Percentiles rank a stretch among this genome's conserved stretches.
Conservation (phyloP, 108 stramenopile genomes). For the Fragilaria crotonensis region DNA sequence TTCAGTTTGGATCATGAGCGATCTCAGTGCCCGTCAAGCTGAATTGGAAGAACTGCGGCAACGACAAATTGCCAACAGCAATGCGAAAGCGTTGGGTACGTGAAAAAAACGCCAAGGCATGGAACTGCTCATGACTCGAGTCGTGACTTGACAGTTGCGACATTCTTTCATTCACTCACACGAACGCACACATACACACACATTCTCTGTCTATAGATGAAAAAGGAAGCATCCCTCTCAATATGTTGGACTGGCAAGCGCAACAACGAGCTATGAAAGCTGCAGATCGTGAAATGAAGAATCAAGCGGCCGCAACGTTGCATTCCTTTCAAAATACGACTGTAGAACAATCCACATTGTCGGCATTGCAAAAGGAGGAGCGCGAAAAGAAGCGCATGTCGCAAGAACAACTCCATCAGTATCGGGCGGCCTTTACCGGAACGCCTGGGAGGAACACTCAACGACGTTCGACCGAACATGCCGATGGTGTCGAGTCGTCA, state of each 20-base stretch:
- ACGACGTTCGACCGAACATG: background rate
- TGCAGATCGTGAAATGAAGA: background rate
- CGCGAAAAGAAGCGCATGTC: background rate
- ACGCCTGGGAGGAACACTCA: background rate
- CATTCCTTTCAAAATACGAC: background rate
- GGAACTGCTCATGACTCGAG: no score
- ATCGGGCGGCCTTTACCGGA: background rate
- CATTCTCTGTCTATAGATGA: background rate
- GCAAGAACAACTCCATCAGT: background rate
- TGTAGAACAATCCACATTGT: slow-evolving; percentile 1
- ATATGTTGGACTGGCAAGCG: slow-evolving; percentile 1
- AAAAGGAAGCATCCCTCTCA: background rate
- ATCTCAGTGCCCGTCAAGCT: background rate
- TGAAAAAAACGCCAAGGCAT: background rate
- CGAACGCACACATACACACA: no score
- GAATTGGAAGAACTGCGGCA: slow-evolving; percentile 3
- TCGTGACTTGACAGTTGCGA: no score
- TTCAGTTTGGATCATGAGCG: slow-evolving; percentile 5
- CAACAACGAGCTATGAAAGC: background rate
- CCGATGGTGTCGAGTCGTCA: background rate
- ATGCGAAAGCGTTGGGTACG: slow-evolving; percentile 1
- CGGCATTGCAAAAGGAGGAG: background rate
- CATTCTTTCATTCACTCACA: no score
- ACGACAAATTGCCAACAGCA: background rate
- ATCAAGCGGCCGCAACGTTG: background rate